Evolutionary conservation across 2,329 filamentous ascomycete species (phyloP), one percentile per base, ranked within the genome.

Genomic region (Trichoderma koningiopsis): DNA sequence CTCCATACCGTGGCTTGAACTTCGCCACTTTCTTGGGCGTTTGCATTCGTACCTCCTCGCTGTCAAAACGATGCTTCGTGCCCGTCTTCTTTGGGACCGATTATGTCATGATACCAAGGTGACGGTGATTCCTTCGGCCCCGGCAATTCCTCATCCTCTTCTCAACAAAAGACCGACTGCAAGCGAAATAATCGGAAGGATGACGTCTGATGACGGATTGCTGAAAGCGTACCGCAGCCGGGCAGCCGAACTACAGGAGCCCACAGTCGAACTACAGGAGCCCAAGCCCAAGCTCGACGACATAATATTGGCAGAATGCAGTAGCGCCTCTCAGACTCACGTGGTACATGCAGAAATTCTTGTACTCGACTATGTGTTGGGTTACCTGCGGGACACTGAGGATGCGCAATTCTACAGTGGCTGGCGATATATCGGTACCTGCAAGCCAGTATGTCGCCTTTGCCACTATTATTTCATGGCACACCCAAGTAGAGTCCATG

Each of bases 401-500:
- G 61, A 0, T 49, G 10, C 70, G 0, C 43, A 43, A 0, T 82
- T 80, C 73, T 83, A 79, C 68, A 52, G 70, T 0, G 69, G 72
- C 10, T 77, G 74, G 68, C 73, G 71, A 16, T 83, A 82, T 65
- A 80, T 83, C n/a, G 81, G 80, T 0, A 75, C 73, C 33, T 81
- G 80, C 72, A 83, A 83, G 71, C 80, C 80, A 0, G 78, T 80
- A 0, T 83, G 81, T 40, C 74, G 76, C 0, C 75, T 83, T 1
- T 83, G 81, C 31, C 52, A 73, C 4, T 77, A 78, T 59, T 83
- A 81, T 61, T 80, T 83, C n/a, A 61, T 66, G 1, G 71, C 72
- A 0, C 75, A 77, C 40, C 71, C 72, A 0, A 69, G 73, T 2
- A 69, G 73, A 0, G 74, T 81, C 2, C 60, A 72, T 2, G 76